Percentiles rank a stretch among this genome's conserved stretches.
Conservation (phyloP, 768 basidiomycete genomes). For the Amanita inopinata region DNA sequence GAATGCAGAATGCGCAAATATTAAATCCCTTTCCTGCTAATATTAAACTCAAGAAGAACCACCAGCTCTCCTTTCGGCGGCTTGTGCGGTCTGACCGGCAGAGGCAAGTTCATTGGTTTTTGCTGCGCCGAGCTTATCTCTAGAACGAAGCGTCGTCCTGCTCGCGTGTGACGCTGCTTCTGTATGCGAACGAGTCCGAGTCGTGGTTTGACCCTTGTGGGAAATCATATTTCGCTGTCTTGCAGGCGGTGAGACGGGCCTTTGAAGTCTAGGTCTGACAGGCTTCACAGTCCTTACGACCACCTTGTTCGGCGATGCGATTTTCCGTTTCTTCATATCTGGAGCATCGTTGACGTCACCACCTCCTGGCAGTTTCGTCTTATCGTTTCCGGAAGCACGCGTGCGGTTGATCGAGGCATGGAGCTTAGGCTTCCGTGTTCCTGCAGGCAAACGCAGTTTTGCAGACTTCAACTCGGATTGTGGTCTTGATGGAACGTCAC, state of each 20-base stretch:
- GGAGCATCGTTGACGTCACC: conserved; percentile 10
- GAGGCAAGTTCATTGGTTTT: too few species aligned
- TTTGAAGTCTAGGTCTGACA: conserved; percentile 13
- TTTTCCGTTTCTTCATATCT: conserved; percentile 25
- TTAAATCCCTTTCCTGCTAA: not conserved
- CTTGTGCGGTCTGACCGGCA: too few species aligned
- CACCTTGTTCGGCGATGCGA: conserved; percentile 14
- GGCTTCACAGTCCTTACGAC: conserved; percentile 10
- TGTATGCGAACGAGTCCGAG: not conserved
- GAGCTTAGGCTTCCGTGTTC: not conserved
- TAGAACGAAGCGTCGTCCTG: too few species aligned
- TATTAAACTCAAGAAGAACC: conserved; percentile 2
- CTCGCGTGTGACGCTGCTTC: not conserved
- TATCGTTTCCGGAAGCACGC: not conserved
- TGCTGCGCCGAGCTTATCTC: too few species aligned
- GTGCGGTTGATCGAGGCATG: conserved; percentile 5
- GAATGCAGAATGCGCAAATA: conserved; percentile 2
- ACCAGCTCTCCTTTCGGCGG: conserved; percentile 1
- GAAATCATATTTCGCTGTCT: not conserved
- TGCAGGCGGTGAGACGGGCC: conserved; percentile 5
- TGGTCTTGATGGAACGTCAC: not conserved
- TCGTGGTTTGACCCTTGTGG: not conserved
- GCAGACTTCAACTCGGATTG: not conserved
- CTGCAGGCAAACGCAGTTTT: not conserved
- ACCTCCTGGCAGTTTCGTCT: too few species aligned